Percentiles rank a stretch among this genome's conserved stretches.
These are phyloP conservation scores for Suaeda aralocaspica DNA, from an alignment of 148 eudicot genomes.

Conservation along the genomic window DNA sequence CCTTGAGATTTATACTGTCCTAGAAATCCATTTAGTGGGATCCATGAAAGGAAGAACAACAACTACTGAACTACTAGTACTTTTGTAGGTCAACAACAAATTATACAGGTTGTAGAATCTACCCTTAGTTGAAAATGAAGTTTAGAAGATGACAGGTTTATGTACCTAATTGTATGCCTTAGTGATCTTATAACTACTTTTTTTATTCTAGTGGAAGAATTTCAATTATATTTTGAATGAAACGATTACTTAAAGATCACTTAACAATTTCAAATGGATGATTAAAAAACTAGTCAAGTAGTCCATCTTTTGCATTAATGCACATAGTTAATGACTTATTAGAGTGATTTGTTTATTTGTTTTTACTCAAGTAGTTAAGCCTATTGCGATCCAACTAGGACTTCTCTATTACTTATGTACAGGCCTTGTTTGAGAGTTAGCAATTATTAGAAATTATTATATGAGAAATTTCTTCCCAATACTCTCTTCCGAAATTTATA, in stretches of 20 bases:
- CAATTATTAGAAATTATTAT: too few species aligned
- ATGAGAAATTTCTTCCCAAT: too few species aligned
- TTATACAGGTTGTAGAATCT: conserved; percentile 5
- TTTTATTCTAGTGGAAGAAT: background rate
- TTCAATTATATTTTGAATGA: background rate
- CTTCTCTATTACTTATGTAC: too few species aligned
- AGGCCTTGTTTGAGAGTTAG: too few species aligned
- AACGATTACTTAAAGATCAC: background rate
- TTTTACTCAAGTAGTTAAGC: too few species aligned
- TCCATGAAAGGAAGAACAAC: background rate
- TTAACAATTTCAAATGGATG: background rate
- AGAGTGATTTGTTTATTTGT: too few species aligned
- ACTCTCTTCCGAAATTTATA: too few species aligned
- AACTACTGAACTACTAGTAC: background rate
- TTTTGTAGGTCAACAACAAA: conserved; percentile 12
- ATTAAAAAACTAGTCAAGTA: background rate
- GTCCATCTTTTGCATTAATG: background rate
- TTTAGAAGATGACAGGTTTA: conserved; percentile 14
- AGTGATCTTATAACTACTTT: background rate
- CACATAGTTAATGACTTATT: background rate
- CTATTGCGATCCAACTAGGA: too few species aligned
- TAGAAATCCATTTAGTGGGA: too few species aligned
- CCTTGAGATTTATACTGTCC: too few species aligned
- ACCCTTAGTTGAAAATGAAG: conserved; percentile 5
- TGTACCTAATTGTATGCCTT: conserved; percentile 17